Percentiles rank a stretch among this genome's conserved stretches.
phyloP scores from a whole-genome alignment of 176 grass and related monocot genomes.

The Bolboschoenus planiculmis region DNA sequence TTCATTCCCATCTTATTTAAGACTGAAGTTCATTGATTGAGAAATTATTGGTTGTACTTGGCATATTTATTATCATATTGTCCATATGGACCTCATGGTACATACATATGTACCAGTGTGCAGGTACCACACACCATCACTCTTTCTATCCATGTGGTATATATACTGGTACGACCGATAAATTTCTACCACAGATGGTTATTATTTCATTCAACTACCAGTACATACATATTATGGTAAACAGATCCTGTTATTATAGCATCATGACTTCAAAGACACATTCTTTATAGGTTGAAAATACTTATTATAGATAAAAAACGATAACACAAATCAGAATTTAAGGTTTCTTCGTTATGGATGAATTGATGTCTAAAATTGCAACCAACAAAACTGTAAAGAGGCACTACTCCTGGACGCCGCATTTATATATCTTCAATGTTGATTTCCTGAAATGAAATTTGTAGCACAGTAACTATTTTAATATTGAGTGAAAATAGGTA shows the following conservation, averaged over 20 bases:
- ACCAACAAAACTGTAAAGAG: background rate
- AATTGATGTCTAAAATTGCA: background rate
- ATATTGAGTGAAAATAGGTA: background rate
- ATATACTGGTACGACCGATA: background rate
- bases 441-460: background rate
- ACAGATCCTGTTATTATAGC: background rate
- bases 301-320: background rate
- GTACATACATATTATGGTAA: background rate
- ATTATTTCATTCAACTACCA: conserved; percentile 7
- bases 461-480: background rate
- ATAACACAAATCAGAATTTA: background rate
- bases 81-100: background rate
- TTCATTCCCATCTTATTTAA: background rate
- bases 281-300: background rate
- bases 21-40: conserved; percentile 10
- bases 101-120: background rate
- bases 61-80: background rate
- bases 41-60: conserved; percentile 14
- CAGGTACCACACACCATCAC: background rate
- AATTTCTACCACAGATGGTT: background rate
- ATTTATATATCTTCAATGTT: background rate
- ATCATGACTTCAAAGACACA: background rate
- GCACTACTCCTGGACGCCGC: too few species aligned
- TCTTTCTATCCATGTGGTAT: conserved; percentile 11
- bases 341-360: background rate